Conservation (phyloP, 345 rosid species). For the Citrus inodora region DNA sequence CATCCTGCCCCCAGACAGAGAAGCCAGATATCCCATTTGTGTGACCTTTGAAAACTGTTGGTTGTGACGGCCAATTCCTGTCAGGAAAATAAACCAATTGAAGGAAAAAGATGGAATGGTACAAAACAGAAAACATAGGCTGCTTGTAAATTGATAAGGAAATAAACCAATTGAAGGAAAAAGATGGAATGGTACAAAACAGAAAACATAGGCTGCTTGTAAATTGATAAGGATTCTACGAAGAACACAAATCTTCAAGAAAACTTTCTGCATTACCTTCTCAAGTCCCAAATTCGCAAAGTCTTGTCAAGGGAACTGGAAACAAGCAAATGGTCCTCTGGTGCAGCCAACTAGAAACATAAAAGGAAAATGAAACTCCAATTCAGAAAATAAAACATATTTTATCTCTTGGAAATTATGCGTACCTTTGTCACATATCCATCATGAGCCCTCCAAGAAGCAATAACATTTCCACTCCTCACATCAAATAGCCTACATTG, state of each 20-base stretch:
- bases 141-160: not conserved
- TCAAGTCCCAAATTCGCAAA: conserved; percentile 80
- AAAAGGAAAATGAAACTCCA: conserved; percentile 2
- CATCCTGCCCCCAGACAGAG: conserved; percentile 83
- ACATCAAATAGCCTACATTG: conserved; percentile 75
- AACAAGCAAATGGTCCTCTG: conserved; percentile 78
- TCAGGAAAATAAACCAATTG: conserved; percentile 5
- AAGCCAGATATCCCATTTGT: conserved; percentile 74
- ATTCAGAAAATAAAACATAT: not conserved
- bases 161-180: not conserved
- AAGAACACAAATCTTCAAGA: not conserved
- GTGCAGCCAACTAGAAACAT: conserved; percentile 67
- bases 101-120: conserved; percentile 10
- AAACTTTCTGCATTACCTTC: conserved; percentile 43
- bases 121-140: not conserved
- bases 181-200: conserved; percentile 2
- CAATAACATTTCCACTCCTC: conserved; percentile 62
- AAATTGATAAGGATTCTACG: not conserved
- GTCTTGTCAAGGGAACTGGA: conserved; percentile 89
- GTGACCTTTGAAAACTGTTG: conserved; percentile 62
- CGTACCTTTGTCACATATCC: conserved; percentile 83
- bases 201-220: not conserved
- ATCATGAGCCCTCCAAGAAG: conserved; percentile 89
- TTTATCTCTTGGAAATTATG: not conserved
- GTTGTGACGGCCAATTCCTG: conserved; percentile 61